A percentile compares a stretch with the other conserved stretches of the same genome.
Evolutionary conservation across 106 monocot genomes (phyloP).

Genomic region (Dioscorea alata): DNA sequence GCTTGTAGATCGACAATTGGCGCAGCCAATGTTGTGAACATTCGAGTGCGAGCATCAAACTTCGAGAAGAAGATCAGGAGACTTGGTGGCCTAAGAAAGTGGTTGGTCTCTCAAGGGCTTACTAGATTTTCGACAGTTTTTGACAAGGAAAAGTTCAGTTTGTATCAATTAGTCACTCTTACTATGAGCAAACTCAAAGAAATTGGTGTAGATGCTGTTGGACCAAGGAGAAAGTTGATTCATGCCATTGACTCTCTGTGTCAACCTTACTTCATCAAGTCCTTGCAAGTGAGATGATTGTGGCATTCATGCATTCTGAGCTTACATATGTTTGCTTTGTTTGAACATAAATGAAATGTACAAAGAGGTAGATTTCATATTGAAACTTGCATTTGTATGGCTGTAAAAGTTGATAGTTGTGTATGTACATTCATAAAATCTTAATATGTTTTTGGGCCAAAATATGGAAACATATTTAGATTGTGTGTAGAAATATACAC

Average conservation of each 20-base stretch:
- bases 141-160: slow-evolving; percentile 38
- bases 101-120: slow-evolving; percentile 32
- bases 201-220: slow-evolving; percentile 61
- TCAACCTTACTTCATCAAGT: slow-evolving; percentile 22
- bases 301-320: too few species aligned
- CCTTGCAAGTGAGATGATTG: too few species aligned
- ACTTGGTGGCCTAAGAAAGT: slow-evolving; percentile 48
- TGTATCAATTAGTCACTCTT: slow-evolving; percentile 46
- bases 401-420: too few species aligned
- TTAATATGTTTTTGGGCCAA: too few species aligned
- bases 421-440: too few species aligned
- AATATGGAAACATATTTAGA: too few species aligned
- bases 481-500: too few species aligned
- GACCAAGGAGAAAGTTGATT: slow-evolving; percentile 72
- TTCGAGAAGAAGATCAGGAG: slow-evolving; percentile 37
- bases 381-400: too few species aligned
- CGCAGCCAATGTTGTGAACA: slow-evolving; percentile 24
- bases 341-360: too few species aligned
- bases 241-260: slow-evolving; percentile 58
- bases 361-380: too few species aligned
- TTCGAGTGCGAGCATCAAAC: slow-evolving; percentile 31
- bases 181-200: slow-evolving; percentile 68
- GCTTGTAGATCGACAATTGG: slow-evolving; percentile 13
- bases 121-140: slow-evolving; percentile 31
- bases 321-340: too few species aligned